A percentile compares a stretch with the other conserved stretches of the same genome.
Evolutionary conservation across 371 early-diverging fungal species (phyloP).

Genomic region (Vairimorpha apis): DNA sequence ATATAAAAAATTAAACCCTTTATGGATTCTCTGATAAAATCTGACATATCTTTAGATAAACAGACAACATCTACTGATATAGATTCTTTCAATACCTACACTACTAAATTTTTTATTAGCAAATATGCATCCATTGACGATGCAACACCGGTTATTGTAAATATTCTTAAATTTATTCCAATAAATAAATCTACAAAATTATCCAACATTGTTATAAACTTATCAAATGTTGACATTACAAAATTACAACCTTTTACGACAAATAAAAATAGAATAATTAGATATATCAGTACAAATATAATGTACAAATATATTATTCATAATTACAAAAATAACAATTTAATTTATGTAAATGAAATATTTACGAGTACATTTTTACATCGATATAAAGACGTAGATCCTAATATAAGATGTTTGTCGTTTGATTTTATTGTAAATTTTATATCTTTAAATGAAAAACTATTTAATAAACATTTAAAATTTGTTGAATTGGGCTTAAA

Average conservation of each 20-base stretch:
- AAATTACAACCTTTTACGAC: constrained; percentile 6
- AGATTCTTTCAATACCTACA: constrained; percentile 9
- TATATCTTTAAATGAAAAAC: constrained; percentile 1
- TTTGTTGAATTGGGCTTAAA: constrained; percentile 33
- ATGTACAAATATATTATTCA: constrained; percentile 18
- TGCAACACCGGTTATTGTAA: constrained; percentile 5
- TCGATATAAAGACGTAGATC: constrained; percentile 44
- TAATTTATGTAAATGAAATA: constrained; percentile 9
- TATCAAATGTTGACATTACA: constrained; percentile 10
- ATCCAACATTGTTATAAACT: not conserved
- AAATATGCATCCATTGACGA: constrained; percentile 11
- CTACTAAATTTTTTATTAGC: not conserved
- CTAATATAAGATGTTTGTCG: constrained; percentile 29
- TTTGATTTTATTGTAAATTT: constrained; percentile 41
- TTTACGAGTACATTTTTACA: constrained; percentile 33
- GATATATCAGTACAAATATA: constrained; percentile 19
- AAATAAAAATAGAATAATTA: constrained; percentile 6
- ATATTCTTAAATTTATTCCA: not conserved
- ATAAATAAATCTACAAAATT: constrained; percentile 12
- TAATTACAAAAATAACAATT: constrained; percentile 1
- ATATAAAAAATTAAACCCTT: too few relatives aligned
- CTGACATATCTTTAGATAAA: too few relatives aligned
- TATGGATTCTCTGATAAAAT: too few relatives aligned
- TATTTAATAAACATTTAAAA: constrained; percentile 30
- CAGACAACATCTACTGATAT: not conserved